Evolutionary conservation across 306 rosid species (phyloP), one percentile per base, ranked within the genome.

Genomic region (Fragaria vesca): DNA sequence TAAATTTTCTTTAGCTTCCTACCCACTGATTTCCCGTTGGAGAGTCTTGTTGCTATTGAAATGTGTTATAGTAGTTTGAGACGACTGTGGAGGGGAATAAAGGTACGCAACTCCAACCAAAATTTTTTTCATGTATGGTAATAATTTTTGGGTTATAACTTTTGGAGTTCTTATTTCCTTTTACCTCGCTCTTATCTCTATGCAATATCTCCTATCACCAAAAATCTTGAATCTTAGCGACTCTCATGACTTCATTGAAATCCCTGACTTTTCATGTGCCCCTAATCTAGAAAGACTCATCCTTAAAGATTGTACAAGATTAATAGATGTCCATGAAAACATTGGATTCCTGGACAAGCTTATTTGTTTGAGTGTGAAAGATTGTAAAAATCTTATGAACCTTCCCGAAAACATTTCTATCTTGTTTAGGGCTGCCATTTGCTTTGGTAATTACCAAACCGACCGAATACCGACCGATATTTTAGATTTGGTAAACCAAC

Each of bases 221-320:
- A 78, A 78, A n/a, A 30, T 78, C 18, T 34, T 69, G 28, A 30
- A 78, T 21, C 71, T 69, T 12, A 78, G 81, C 50, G 76, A 78
- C 34, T 69, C 81, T 20, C 16, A 20, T 42, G 15, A 30, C 47
- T 47, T 69, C 9, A 20, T 0, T 2, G 74, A 18, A 20, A 55
- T 69, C 5, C 48, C 62, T 1, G 43, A 78, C 62, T 69, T 78
- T 15, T 24, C 70, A 3, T 16, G 4, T 9, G 8, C 57, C 10
- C 76, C 76, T 13, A 69, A 69, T 60, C 61, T 78, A 6, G 75
- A 78, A 18, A 34, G 45, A 28, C 26, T 78, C 38, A 69, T 26
- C 1, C 76, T 78, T 17, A 18, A 57, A 50, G 67, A 45, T 26
- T 78, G 76, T 50, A 21, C 1, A 45, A 46, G 1, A 4, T 58